These are phyloP conservation scores for Coemansia sp. DNA, from an alignment of 192 early-diverging fungal genomes.

Conservation along the genomic window DNA sequence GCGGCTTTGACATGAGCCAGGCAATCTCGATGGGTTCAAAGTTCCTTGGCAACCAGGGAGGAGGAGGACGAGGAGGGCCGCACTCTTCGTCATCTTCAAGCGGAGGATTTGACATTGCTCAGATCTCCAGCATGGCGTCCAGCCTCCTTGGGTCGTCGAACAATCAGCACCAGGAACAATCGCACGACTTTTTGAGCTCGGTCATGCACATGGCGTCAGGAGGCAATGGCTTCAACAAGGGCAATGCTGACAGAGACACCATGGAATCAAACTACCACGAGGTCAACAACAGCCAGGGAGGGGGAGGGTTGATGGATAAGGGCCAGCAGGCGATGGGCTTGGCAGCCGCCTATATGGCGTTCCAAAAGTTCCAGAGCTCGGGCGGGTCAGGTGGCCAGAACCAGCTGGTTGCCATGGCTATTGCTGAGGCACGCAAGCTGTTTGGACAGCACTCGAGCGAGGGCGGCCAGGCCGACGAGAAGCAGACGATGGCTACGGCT, in stretches of 20 bases:
- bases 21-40: conserved; percentile 25
- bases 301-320: conserved; percentile 18
- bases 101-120: conserved; percentile 33
- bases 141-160: conserved; percentile 20
- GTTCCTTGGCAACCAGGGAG: conserved; percentile 21
- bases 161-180: conserved; percentile 10
- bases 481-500: conserved; percentile 50
- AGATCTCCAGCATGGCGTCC: conserved; percentile 22
- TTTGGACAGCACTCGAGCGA: conserved; percentile 36
- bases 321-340: conserved; percentile 44
- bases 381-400: conserved; percentile 29
- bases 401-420: conserved; percentile 44
- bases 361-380: conserved; percentile 36
- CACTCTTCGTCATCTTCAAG: not conserved
- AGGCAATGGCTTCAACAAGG: conserved; percentile 35
- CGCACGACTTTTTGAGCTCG: conserved; percentile 14
- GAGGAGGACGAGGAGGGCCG: not conserved
- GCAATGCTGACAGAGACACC: conserved; percentile 23
- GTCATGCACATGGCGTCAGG: conserved; percentile 40
- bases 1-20: conserved; percentile 31
- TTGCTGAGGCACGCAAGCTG: conserved; percentile 45
- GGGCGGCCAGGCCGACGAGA: conserved; percentile 39
- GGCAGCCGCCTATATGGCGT: conserved; percentile 48
- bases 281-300: conserved; percentile 6
- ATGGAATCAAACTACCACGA: conserved; percentile 35